A percentile compares a stretch with the other conserved stretches of the same genome.
Evolutionary conservation across 495 filamentous ascomycete genomes (phyloP).

Genomic region (Sordaria brevicollis): DNA sequence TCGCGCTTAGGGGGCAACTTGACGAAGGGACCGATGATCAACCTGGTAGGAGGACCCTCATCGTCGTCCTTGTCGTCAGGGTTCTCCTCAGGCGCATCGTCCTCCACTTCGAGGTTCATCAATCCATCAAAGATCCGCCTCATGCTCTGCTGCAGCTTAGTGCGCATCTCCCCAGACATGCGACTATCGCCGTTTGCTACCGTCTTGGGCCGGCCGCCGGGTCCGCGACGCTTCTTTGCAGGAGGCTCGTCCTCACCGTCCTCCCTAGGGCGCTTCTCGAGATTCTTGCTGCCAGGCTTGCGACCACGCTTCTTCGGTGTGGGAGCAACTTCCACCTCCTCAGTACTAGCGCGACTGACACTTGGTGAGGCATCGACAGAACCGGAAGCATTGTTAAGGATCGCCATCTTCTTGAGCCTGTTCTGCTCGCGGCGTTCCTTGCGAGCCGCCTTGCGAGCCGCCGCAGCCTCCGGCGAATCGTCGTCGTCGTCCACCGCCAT

Average conservation of each 20-base stretch:
- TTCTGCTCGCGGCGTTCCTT: conserved; percentile 70
- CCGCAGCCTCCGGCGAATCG: conserved; percentile 84
- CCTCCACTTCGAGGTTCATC: conserved; percentile 66
- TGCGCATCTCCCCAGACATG: conserved; percentile 39
- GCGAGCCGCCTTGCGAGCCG: conserved; percentile 76
- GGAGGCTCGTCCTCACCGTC: conserved; percentile 67
- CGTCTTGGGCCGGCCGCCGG: conserved; percentile 52
- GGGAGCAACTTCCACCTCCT: conserved; percentile 36
- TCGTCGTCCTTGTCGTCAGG: conserved; percentile 20
- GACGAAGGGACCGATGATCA: conserved; percentile 90
- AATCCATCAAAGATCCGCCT: conserved; percentile 65
- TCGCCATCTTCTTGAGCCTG: conserved; percentile 49
- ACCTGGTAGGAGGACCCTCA: conserved; percentile 42
- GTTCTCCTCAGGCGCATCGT: conserved; percentile 33
- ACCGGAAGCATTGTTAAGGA: conserved; percentile 26
- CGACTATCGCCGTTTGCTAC: conserved; percentile 17
- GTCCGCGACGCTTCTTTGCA: conserved; percentile 71
- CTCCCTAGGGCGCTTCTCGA: conserved; percentile 79
- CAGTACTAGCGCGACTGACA: conserved; percentile 68
- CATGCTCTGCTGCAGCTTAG: conserved; percentile 62
- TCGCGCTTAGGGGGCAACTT: conserved; percentile 77
- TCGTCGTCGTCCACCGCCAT: conserved; percentile 93
- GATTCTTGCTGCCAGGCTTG: conserved; percentile 54
- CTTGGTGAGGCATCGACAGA: conserved; percentile 61
- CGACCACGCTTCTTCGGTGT: conserved; percentile 64